Conservation (phyloP, 2,329 filamentous ascomycete species). For the Colletotrichum ledebouriae region DNA sequence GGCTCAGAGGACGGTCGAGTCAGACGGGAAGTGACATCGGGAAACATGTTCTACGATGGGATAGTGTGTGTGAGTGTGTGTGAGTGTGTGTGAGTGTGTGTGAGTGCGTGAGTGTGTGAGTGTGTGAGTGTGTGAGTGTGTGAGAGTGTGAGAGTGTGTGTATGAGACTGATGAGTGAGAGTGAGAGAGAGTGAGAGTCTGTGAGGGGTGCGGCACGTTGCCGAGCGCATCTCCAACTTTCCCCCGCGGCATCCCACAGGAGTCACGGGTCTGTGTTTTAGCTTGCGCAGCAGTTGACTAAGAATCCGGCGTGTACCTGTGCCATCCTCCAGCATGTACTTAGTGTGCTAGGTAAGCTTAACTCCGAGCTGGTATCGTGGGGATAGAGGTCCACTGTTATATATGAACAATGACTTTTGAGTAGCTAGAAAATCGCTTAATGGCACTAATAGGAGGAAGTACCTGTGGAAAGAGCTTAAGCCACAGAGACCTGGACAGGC, state of each 20-base stretch:
- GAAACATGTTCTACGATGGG: slow-evolving; percentile 5
- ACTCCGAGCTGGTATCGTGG: too few relatives aligned
- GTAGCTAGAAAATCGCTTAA: too few relatives aligned
- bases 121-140: not conserved
- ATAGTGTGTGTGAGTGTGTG: slow-evolving; percentile 4
- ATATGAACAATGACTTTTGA: too few relatives aligned
- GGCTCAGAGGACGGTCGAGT: slow-evolving; percentile 22
- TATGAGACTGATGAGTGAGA: not conserved
- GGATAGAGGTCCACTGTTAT: too few relatives aligned
- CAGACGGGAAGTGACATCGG: slow-evolving; percentile 20
- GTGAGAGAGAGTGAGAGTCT: not conserved
- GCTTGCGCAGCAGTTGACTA: not conserved
- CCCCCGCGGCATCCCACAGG: slow-evolving; percentile 23
- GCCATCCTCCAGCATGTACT: not conserved
- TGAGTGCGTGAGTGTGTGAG: too few relatives aligned
- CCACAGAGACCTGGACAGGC: too few relatives aligned
- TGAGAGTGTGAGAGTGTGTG: too few relatives aligned
- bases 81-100: too few relatives aligned
- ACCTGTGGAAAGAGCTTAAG: too few relatives aligned
- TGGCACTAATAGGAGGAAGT: too few relatives aligned
- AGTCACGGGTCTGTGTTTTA: slow-evolving; percentile 7
- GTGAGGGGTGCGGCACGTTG: slow-evolving; percentile 31
- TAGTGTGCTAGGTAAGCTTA: too few relatives aligned
- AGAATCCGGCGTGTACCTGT: slow-evolving; percentile 9
- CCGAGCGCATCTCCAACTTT: slow-evolving; percentile 34